A percentile compares a stretch with the other conserved stretches of the same genome.
These are phyloP conservation scores for Tricholoma bakamatsutake DNA, from an alignment of 768 basidiomycete genomes.

Conservation along the genomic window DNA sequence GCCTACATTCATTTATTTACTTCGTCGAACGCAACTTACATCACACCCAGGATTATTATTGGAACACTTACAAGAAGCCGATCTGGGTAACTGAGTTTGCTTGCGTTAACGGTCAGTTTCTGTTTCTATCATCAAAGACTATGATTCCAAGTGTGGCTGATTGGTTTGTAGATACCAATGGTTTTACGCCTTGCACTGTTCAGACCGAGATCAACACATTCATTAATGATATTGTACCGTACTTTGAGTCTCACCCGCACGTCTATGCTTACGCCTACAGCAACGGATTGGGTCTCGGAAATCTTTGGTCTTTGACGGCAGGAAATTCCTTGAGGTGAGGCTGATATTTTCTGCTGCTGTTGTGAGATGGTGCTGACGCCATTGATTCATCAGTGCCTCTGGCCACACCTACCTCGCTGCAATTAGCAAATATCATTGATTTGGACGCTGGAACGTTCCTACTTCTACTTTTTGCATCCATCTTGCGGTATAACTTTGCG, in stretches of 20 bases:
- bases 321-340: slow-evolving; percentile 30
- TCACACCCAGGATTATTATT: slow-evolving; percentile 33
- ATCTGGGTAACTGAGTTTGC: slow-evolving; percentile 47
- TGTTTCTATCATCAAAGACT: not conserved
- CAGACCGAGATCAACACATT: slow-evolving; percentile 37
- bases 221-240: slow-evolving; percentile 33
- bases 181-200: slow-evolving; percentile 38
- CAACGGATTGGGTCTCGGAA: slow-evolving; percentile 40
- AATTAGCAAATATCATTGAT: slow-evolving; percentile 32
- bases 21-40: not conserved
- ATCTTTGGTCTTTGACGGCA: slow-evolving; percentile 40
- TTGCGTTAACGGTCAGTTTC: slow-evolving; percentile 35
- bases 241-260: slow-evolving; percentile 29
- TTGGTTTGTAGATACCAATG: slow-evolving; percentile 24
- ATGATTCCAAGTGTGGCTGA: not conserved
- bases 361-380: not conserved
- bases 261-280: slow-evolving; percentile 43
- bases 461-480: not conserved
- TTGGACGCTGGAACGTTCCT: not conserved
- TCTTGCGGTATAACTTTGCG: not conserved
- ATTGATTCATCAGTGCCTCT: slow-evolving; percentile 25
- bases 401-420: slow-evolving; percentile 36
- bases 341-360: not conserved
- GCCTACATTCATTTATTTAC: not conserved
- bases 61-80: slow-evolving; percentile 35